Evolutionary conservation across 441 rosid species (phyloP), one percentile per base, ranked within the genome.

Genomic region (Croton setiger): DNA sequence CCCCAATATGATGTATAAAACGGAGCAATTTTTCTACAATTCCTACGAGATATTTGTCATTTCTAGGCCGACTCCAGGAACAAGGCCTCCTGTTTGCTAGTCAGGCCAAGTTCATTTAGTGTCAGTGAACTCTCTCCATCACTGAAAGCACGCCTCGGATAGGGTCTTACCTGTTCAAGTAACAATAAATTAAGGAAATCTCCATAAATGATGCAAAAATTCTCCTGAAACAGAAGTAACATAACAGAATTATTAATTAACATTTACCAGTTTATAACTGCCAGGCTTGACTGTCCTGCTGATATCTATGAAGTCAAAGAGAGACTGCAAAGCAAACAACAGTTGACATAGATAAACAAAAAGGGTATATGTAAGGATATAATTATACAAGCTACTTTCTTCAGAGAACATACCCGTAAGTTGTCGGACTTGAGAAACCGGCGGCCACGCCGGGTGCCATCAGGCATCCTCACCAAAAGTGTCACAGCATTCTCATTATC

Each of bases 31-130:
- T 27, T 76, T 70, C 76, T 62, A 67, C 77, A 45, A 55, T 52
- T 44, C 63, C 43, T 51, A 33, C 31, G 31, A 20, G 27, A 41
- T 12, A 43, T 37, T 17, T 14, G 1, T 58, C 37, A 47, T 11
- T 39, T 41, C 81, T 85, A 90, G 61, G 92, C 80, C 73, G 80
- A 81, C 85, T 92, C 99, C 74, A 95, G 90, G 79, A 87, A 95
- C 79, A 95, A 64, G 64, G 99, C 99, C 81, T 95, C 99, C 75
- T 89, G 99, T 79, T 90, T 95, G 86, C 88, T 87, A 9, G 92
- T 85, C 69, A 95, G 81, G 23, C 99, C 99, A 45, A 92, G 93
- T 78, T 95, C 97, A 35, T 71, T 90, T 75, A 95, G 77, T 2
- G 95, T 80, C 68, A 84, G 71, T 41, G 69, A 72, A 62, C 88